Evolutionary conservation across 108 stramenopile species (phyloP).

Genomic region (Nannochloropsis oceanica): DNA sequence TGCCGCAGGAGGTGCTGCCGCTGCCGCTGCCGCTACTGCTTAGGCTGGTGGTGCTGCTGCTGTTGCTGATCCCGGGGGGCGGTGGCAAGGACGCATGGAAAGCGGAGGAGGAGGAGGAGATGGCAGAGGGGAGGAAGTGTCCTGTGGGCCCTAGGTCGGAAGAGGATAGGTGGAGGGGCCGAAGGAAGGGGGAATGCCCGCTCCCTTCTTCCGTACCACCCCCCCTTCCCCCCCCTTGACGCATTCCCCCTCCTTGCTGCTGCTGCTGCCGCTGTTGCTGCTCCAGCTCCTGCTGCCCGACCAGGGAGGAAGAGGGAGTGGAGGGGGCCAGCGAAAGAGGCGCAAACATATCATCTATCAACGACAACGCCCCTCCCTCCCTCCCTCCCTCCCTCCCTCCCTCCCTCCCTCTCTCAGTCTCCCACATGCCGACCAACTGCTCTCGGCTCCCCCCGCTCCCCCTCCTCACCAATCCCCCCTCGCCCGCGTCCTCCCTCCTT

Average conservation of each 20-base stretch:
- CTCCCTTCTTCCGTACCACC: not conserved
- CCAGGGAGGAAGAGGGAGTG: not conserved
- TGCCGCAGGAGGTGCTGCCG: too few species aligned
- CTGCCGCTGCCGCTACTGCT: not conserved
- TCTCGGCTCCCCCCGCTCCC: too few species aligned
- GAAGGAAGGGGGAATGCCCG: not conserved
- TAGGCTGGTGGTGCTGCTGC: not conserved
- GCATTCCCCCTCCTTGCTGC: not conserved
- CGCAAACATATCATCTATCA: not conserved
- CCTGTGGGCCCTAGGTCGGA: not conserved
- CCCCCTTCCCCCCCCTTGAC: not conserved
- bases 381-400: not conserved
- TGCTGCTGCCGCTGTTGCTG: not conserved
- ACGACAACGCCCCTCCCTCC: not conserved
- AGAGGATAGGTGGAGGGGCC: too few species aligned
- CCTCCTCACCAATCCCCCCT: too few species aligned
- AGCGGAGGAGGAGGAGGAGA: not conserved
- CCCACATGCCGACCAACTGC: too few species aligned
- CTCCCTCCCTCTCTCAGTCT: not conserved
- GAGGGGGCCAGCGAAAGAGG: not conserved
- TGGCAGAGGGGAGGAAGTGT: not conserved
- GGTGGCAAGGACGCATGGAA: not conserved
- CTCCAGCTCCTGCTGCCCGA: not conserved
- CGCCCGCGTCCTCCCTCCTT: too few species aligned
- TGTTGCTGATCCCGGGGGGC: not conserved